Evolutionary conservation across 2,329 filamentous ascomycete genomes (phyloP).

Genomic region (Dactylellina haptotyla): DNA sequence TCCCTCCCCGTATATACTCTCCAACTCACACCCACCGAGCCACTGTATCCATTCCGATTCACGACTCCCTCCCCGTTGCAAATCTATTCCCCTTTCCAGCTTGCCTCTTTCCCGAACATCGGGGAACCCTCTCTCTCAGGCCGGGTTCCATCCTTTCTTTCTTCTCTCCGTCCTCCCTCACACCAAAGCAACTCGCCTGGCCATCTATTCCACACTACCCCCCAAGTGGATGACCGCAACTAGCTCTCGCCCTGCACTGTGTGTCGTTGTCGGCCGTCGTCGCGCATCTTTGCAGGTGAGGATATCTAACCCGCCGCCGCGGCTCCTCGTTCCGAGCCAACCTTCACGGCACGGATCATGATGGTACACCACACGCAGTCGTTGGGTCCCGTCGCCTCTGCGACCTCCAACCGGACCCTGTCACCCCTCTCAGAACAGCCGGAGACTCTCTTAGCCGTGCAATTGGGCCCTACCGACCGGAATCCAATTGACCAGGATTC

Average conservation of each 20-base stretch:
- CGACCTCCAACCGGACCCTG: not conserved
- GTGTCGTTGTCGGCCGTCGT: conserved; percentile 19
- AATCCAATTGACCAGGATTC: not conserved
- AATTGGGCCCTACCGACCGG: not conserved
- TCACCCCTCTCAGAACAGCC: not conserved
- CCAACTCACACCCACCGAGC: not conserved
- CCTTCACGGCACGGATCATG: not conserved
- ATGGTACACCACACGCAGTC: not conserved
- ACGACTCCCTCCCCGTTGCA: not conserved
- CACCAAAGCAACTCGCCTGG: not conserved
- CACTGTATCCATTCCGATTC: not conserved
- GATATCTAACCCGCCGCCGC: not conserved
- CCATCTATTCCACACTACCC: not conserved
- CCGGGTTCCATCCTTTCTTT: too few species aligned
- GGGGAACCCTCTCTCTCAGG: not conserved
- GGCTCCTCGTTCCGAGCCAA: not conserved
- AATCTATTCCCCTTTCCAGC: not conserved
- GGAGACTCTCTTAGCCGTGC: not conserved
- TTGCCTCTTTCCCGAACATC: not conserved
- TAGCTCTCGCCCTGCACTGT: conserved; percentile 5
- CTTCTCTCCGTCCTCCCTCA: too few species aligned
- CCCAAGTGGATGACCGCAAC: conserved; percentile 9
- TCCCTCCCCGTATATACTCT: too few species aligned
- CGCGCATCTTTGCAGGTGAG: conserved; percentile 16
- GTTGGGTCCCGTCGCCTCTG: not conserved